Evolutionary conservation across 331 rosid species (phyloP).

Genomic region (Dryas integrifolia): DNA sequence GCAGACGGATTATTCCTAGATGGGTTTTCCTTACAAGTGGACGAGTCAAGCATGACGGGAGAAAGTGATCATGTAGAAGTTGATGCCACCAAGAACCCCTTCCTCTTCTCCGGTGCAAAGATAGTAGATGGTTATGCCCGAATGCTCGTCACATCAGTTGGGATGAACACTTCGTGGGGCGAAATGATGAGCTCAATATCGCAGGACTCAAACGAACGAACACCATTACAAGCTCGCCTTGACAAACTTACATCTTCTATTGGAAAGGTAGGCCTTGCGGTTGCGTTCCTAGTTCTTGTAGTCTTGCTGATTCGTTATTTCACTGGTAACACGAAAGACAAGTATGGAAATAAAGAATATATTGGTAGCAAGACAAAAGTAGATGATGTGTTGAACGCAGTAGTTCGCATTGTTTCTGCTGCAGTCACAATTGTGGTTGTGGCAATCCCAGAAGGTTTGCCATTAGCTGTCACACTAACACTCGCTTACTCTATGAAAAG

Average conservation of each 20-base stretch:
- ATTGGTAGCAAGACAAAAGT: conserved; percentile 33
- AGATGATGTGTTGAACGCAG: conserved; percentile 44
- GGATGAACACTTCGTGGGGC: conserved; percentile 81
- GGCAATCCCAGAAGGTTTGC: conserved; percentile 88
- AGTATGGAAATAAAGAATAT: conserved; percentile 44
- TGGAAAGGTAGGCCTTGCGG: conserved; percentile 79
- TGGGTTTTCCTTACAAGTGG: conserved; percentile 70
- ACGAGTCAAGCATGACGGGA: conserved; percentile 92
- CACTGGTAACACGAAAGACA: conserved; percentile 56
- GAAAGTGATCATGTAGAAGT: conserved; percentile 81
- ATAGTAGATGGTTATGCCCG: conserved; percentile 64
- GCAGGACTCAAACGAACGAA: conserved; percentile 50
- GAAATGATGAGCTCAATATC: conserved; percentile 85
- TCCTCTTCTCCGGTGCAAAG: conserved; percentile 76
- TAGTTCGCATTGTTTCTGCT: conserved; percentile 52
- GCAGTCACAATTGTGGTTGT: conserved; percentile 89
- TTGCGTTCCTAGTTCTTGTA: conserved; percentile 66
- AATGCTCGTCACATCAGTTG: conserved; percentile 77
- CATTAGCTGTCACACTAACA: conserved; percentile 81
- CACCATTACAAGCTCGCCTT: conserved; percentile 79
- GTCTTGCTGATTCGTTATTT: conserved; percentile 73
- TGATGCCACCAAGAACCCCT: conserved; percentile 44
- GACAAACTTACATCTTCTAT: conserved; percentile 69
- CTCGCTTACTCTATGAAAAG: conserved; percentile 92
- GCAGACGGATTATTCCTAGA: conserved; percentile 74